These are phyloP conservation scores for Cladosporium velox DNA, from an alignment of 2,329 filamentous ascomycete species.

Conservation along the genomic window DNA sequence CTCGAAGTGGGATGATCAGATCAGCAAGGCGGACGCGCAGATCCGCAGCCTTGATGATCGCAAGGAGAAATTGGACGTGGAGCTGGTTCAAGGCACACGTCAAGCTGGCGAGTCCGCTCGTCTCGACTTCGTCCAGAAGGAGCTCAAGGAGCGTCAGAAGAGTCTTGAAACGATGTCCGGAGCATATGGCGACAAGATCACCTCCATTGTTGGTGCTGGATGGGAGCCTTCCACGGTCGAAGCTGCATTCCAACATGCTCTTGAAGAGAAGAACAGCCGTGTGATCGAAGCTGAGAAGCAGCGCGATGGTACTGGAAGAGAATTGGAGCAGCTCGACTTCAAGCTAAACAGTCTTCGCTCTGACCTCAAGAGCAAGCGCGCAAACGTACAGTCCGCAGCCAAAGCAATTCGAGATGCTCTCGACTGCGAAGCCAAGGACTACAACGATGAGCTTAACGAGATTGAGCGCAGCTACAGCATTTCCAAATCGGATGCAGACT, in stretches of 20 bases:
- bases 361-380: slow-evolving; percentile 60
- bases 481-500: slow-evolving; percentile 64
- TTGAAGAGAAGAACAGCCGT: slow-evolving; percentile 59
- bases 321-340: slow-evolving; percentile 73
- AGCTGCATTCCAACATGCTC: slow-evolving; percentile 63
- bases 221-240: slow-evolving; percentile 76
- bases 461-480: slow-evolving; percentile 55
- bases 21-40: slow-evolving; percentile 66
- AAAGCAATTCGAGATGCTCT: slow-evolving; percentile 61
- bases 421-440: slow-evolving; percentile 53
- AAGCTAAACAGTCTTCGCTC: slow-evolving; percentile 66
- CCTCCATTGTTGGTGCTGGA: slow-evolving; percentile 60
- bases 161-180: slow-evolving; percentile 75
- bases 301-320: slow-evolving; percentile 69
- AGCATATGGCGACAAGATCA: slow-evolving; percentile 73
- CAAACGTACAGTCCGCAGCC: slow-evolving; percentile 58
- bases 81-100: slow-evolving; percentile 79
- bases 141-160: slow-evolving; percentile 70
- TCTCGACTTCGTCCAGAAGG: slow-evolving; percentile 79
- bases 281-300: slow-evolving; percentile 67
- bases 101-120: slow-evolving; percentile 80
- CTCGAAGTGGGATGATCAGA: slow-evolving; percentile 69
- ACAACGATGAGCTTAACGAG: slow-evolving; percentile 54
- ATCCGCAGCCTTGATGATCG: slow-evolving; percentile 71
- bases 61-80: slow-evolving; percentile 70